These are phyloP conservation scores for Setaria italica DNA, from an alignment of 202 grass and related monocot species.

Conservation along the genomic window DNA sequence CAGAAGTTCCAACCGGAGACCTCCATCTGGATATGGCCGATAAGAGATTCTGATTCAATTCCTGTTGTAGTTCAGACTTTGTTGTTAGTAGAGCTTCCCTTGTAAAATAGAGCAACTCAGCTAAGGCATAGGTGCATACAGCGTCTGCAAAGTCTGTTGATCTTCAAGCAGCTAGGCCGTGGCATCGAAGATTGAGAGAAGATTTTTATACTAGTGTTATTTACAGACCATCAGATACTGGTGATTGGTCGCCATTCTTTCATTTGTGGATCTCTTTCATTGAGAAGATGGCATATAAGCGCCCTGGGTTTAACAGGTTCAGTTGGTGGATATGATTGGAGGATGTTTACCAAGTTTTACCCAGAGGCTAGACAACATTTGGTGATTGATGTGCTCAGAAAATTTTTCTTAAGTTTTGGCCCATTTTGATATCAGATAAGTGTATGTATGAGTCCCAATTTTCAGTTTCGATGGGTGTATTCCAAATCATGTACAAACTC, in stretches of 20 bases:
- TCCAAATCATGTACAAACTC: not conserved
- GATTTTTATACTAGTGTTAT: slow-evolving; percentile 49
- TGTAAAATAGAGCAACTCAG: slow-evolving; percentile 13
- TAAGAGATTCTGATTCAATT: slow-evolving; percentile 7
- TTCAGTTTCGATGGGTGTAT: slow-evolving; percentile 30
- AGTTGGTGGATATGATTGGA: not conserved
- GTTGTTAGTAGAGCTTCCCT: slow-evolving; percentile 43
- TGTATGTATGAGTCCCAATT: slow-evolving; percentile 16
- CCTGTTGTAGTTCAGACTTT: slow-evolving; percentile 39
- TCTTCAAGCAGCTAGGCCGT: not conserved
- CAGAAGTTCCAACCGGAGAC: slow-evolving; percentile 61
- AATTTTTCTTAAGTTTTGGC: slow-evolving; percentile 32
- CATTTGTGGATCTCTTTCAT: slow-evolving; percentile 27
- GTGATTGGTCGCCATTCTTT: slow-evolving; percentile 20
- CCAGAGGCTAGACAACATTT: not conserved
- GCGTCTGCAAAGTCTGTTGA: slow-evolving; percentile 22
- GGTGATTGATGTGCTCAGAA: not conserved
- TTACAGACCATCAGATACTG: not conserved
- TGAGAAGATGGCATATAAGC: slow-evolving; percentile 8
- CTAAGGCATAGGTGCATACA: not conserved
- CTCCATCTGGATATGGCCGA: slow-evolving; percentile 52
- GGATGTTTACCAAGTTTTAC: not conserved
- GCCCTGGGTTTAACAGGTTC: not conserved
- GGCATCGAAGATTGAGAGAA: slow-evolving; percentile 21
- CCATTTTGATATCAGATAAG: not conserved